Evolutionary conservation across 2,329 filamentous ascomycete species (phyloP).

Genomic region (Aspergillus sp.): DNA sequence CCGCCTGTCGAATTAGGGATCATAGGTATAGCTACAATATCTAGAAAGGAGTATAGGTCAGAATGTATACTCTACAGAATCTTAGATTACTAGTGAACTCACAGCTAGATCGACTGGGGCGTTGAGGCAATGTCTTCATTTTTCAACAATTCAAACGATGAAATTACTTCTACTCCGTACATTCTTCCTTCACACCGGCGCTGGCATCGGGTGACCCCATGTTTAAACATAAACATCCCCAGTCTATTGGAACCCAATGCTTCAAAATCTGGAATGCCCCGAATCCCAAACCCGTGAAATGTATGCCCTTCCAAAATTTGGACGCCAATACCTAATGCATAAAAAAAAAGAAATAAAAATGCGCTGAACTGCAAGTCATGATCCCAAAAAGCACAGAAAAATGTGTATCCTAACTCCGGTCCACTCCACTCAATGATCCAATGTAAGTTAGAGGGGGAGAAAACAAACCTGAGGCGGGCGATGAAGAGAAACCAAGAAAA

Average conservation of each 20-base stretch:
- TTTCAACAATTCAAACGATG: too few relatives aligned
- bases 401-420: constrained; percentile 1
- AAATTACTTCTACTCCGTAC: too few relatives aligned
- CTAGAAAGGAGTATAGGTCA: too few relatives aligned
- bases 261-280: neutral
- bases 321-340: constrained; percentile 14
- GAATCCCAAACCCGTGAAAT: neutral
- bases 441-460: neutral
- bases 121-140: too few relatives aligned
- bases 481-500: neutral
- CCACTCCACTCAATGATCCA: neutral
- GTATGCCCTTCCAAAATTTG: neutral
- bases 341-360: neutral
- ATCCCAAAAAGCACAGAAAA: neutral
- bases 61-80: too few relatives aligned
- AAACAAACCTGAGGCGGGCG: neutral
- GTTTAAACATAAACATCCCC: neutral
- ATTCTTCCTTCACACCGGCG: neutral
- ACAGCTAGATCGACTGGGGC: too few relatives aligned
- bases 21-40: too few relatives aligned
- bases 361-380: constrained; percentile 20
- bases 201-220: neutral
- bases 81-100: too few relatives aligned
- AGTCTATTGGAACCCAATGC: neutral
- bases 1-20: too few relatives aligned